Evolutionary conservation across 306 rosid genomes (phyloP), one percentile per base, ranked within the genome.

Genomic region (Quercus cerris): DNA sequence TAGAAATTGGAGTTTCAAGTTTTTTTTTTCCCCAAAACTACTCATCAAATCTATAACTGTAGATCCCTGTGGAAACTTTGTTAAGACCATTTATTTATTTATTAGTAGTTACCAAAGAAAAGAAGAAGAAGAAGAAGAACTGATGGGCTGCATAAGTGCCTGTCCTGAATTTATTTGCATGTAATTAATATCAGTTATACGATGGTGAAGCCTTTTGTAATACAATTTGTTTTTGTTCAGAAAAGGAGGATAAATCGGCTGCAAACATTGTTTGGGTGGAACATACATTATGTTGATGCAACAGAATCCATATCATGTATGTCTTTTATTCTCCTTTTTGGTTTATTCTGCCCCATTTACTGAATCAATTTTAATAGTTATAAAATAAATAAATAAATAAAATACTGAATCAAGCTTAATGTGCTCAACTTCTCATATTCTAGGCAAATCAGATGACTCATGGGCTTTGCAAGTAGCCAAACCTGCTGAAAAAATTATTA

Each of bases 241-340:
- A 91, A 91, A 83, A 86, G 97, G 73, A 89, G 88, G 91, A 79
- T 92, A 74, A 85, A 56, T 77, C 90, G 95, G 72, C 87, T 94
- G 81, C 90, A 90, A 70, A 85, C 82, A 0, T 54, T 94, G 82
- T 94, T 91, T 80, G 88, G 89, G 71, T 92, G 97, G 98, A 82
- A 85, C 74, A 90, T 94, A 77, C 88, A 90, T 80, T 85, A 71
- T 46, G 80, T 90, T 79, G 93, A 92, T 82, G 88, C 97, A 77
- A 89, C 97, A 0, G 92, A 92, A 76, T 86, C 89, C 77, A 86
- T 92, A 86, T 81, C 80, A 75, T 68, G 98, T 91, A 90, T 56
- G 75, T 33, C 56, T 64, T 73, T 46, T 79, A 52, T 56, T 66
- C 27, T 86, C 70, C 10, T 56, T 30, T 55, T 59, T 46, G 58